These are phyloP conservation scores for Alloteropsis semialata DNA, from an alignment of 176 grass and related monocot species.

Conservation along the genomic window DNA sequence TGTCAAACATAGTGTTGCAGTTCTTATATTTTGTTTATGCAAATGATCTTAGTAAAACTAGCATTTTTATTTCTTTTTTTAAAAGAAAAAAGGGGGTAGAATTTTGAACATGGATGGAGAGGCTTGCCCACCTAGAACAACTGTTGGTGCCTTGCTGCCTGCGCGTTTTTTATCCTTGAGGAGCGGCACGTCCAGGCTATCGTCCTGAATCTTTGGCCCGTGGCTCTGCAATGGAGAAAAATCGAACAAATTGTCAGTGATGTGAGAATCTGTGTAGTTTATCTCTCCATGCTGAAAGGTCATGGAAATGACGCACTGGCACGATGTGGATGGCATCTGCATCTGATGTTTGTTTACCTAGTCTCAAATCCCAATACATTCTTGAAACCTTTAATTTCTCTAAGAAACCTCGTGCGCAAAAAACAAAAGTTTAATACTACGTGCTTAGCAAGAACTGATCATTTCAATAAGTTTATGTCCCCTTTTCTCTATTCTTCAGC, in stretches of 20 bases:
- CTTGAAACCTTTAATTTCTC: conserved; percentile 21
- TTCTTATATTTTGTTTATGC: not conserved
- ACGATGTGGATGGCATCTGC: not conserved
- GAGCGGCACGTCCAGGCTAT: conserved; percentile 26
- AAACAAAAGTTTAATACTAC: not conserved
- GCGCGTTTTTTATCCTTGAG: conserved; percentile 25
- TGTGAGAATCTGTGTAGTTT: too few species aligned
- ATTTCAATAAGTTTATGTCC: not conserved
- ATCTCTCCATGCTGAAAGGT: not conserved
- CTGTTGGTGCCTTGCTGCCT: conserved; percentile 25
- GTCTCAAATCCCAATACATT: not conserved
- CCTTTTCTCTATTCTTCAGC: too few species aligned
- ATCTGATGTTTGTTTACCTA: not conserved
- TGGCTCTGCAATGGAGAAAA: conserved; percentile 22
- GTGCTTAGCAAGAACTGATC: not conserved
- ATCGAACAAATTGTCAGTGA: not conserved
- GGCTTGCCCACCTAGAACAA: conserved; percentile 35
- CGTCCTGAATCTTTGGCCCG: not conserved
- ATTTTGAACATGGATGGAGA: not conserved
- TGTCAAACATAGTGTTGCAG: not conserved
- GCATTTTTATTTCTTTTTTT: not conserved
- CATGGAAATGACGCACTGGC: not conserved
- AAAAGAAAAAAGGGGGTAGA: too few species aligned
- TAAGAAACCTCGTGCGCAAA: not conserved
- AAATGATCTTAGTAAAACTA: not conserved